Evolutionary conservation across 495 filamentous ascomycete species (phyloP), one percentile per base, ranked within the genome.

Genomic region (Xanthoparmelia taractica): DNA sequence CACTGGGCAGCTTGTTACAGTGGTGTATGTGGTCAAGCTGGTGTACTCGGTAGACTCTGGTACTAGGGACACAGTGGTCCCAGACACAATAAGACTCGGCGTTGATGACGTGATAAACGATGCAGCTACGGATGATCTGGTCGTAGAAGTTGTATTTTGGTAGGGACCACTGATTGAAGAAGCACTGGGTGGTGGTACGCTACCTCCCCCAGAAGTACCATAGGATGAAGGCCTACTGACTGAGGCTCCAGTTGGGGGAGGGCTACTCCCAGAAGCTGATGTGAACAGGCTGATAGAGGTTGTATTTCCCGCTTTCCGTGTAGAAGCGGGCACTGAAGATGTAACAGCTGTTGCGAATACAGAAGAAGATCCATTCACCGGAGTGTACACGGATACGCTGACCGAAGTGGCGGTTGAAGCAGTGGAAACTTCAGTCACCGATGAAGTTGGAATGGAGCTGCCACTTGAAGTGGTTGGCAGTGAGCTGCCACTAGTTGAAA

Each of bases 1-100:
- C 27, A 66, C 64, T 18, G 64, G 64, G 52, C 64, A 50, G n/a
- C 23, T 50, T 50, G 45, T 50, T 8, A 50, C 45, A 15, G 45
- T 50, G 23, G 45, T 50, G 25, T 50, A 66, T 8, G 60, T 54
- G 34, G 64, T 63, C 23, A 58, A 61, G 25, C 38, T 66, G 17
- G 54, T 66, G 36, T 17, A 45, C 27, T 50, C 45, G 8, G 45
- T 66, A 20, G 23, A 47, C 47, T 29, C 48, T 31, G 48, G 48
- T 23, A 31, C 12, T 17, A 25, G 48, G 27, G 27, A 31, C 2
- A 17, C 12, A 31, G 17, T 29, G 8, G 48, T 29, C 15, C 13
- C 48, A 31, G 48, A 31, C 18, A 17, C 2, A 17, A 20, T 31
- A 0, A 13, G 48, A 8, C 25, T 29, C 15, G 27, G 27, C 13